Base-by-base conservation (phyloP, 2,329 filamentous ascomycete genomes). In the Neopestalotiopsis sp. region DNA sequence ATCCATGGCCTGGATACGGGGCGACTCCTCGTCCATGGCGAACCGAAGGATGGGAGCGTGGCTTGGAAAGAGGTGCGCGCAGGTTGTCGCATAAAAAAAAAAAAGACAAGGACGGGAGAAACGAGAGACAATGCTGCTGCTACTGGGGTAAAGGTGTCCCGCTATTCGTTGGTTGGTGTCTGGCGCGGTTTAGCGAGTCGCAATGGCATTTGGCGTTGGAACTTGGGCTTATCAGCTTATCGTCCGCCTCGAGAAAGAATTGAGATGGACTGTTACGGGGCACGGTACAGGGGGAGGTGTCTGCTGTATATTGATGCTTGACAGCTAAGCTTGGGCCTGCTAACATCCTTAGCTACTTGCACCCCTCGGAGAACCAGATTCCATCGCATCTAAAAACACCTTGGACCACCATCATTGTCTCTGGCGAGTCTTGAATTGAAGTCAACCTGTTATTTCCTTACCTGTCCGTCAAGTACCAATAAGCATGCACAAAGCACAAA, bases 1-100 rank as follows among this genome's bases (percentile, higher is more conserved):
- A 65, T 86, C 83, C 71, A 91, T 88, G 70, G 86, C 84, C 64
- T 78, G 76, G 75, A 89, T 85, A 17, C 59, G 59, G 14, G 30
- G 5, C 12, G 59, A 9, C 14, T 38, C 30, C 14, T 62, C 59
- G 10, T 62, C 59, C 59, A 62, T 62, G 45, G 45, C 45, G 45
- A 28, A 20, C 45, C 34, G 34, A 38, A 6, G 34, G 34, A 38
- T 38, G 34, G 45, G 24, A 28, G n/a, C 45, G 45, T 53, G 45
- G 45, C 45, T 53, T 53, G 4, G 17, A 10, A 20, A 20, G 17
- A 17, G 9, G 45, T n/a, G 45, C 45, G 45, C 17, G 45, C 45
- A 20, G 17, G 45, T 20, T 53, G 45, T 53, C n/a, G 45, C 45
- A 28, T 28, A 28, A 28, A 28, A 28, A 28, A 24, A 53, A 20